Conservation (phyloP, 805 yeast genomes). For the Ogataea ganodermae region DNA sequence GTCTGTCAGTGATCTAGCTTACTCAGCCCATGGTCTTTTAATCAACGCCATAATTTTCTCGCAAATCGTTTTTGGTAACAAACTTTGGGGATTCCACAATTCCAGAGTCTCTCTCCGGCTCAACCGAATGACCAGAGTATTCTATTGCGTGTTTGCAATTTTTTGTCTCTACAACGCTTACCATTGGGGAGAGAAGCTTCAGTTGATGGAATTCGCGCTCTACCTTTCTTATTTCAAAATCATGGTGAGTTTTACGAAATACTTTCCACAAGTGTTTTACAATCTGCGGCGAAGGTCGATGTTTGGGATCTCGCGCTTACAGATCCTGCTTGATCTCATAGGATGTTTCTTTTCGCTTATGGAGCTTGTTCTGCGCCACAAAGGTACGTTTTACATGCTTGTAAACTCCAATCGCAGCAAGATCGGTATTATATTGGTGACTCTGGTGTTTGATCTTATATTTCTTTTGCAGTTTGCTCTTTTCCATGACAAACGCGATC, state of each 20-base stretch:
- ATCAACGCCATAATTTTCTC: slow-evolving; percentile 41
- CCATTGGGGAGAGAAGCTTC: slow-evolving; percentile 13
- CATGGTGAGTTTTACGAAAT: slow-evolving; percentile 45
- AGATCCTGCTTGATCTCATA: slow-evolving; percentile 42
- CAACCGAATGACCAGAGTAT: slow-evolving; percentile 22
- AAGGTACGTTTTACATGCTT: slow-evolving; percentile 21
- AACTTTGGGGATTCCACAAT: slow-evolving; percentile 36
- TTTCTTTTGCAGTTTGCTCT: slow-evolving; percentile 31
- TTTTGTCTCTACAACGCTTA: slow-evolving; percentile 20
- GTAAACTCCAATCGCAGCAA: slow-evolving; percentile 46
- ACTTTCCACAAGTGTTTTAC: slow-evolving; percentile 51
- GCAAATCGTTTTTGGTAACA: slow-evolving; percentile 40
- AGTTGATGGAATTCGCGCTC: slow-evolving; percentile 41
- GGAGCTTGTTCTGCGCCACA: slow-evolving; percentile 44
- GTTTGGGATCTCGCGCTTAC: slow-evolving; percentile 45
- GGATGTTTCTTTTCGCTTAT: slow-evolving; percentile 43
- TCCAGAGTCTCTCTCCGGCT: slow-evolving; percentile 32
- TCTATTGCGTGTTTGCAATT: slow-evolving; percentile 14
- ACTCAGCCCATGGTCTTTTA: slow-evolving; percentile 48
- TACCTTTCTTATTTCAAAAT: slow-evolving; percentile 48
- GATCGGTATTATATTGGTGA: slow-evolving; percentile 42
- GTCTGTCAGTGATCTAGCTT: slow-evolving; percentile 46
- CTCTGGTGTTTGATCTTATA: slow-evolving; percentile 33
- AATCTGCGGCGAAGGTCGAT: slow-evolving; percentile 45
- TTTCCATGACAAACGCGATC: neutral